Evolutionary conservation across 306 rosid genomes (phyloP).

Genomic region (Cicer chorassanicum): DNA sequence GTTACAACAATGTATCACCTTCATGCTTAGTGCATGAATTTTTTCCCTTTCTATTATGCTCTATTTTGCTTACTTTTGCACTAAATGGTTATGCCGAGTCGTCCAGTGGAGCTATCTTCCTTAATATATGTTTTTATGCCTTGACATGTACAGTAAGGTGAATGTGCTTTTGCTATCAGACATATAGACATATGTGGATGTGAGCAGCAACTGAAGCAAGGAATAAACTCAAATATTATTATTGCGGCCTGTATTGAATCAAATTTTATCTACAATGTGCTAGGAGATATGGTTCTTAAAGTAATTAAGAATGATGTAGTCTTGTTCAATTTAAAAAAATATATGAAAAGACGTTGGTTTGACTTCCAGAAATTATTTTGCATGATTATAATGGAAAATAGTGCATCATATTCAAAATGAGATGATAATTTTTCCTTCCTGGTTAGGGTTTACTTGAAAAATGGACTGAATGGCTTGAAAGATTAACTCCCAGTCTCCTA

Average conservation of each 20-base stretch:
- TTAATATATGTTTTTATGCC: constrained; percentile 18
- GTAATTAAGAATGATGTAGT: not conserved
- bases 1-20: constrained; percentile 32
- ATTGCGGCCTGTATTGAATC: not conserved
- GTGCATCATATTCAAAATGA: constrained; percentile 25
- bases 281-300: not conserved
- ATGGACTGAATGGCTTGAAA: not conserved
- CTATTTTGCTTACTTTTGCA: constrained; percentile 24
- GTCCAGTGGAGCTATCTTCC: constrained; percentile 16
- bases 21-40: constrained; percentile 1
- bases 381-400: constrained; percentile 29
- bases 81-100: constrained; percentile 21
- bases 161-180: constrained; percentile 2
- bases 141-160: constrained; percentile 2
- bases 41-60: not conserved
- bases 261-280: not conserved
- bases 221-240: constrained; percentile 18
- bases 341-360: constrained; percentile 10
- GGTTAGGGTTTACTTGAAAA: constrained; percentile 4
- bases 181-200: not conserved
- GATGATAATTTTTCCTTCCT: not conserved
- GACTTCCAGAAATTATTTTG: not conserved
- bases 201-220: constrained; percentile 2
- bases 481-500: not conserved
- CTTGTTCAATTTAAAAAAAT: not conserved